Evolutionary conservation across 2,329 filamentous ascomycete species (phyloP).

Genomic region (Myriosclerotinia scirpicola): DNA sequence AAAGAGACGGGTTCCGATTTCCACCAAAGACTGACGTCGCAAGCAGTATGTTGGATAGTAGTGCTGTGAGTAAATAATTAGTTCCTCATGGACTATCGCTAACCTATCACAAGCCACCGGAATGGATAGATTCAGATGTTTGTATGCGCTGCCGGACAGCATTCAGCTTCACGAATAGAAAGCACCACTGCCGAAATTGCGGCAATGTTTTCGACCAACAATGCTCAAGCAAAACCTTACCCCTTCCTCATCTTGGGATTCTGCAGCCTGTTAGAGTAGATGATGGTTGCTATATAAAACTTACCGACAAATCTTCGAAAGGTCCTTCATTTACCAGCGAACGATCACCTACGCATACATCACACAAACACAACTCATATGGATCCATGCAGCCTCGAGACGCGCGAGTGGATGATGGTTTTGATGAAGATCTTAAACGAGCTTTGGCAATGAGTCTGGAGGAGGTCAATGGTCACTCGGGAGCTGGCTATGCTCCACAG

Average conservation of each 20-base stretch:
- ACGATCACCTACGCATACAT: constrained; percentile 48
- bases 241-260: constrained; percentile 90
- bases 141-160: constrained; percentile 96
- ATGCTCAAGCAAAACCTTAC: constrained; percentile 85
- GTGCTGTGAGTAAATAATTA: constrained; percentile 64
- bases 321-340: constrained; percentile 44
- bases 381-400: constrained; percentile 82
- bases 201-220: constrained; percentile 96
- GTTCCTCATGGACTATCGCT: constrained; percentile 8
- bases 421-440: constrained; percentile 91
- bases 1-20: constrained; percentile 84
- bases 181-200: constrained; percentile 97
- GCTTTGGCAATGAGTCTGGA: constrained; percentile 97
- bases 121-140: constrained; percentile 97
- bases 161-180: constrained; percentile 97
- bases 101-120: constrained; percentile 66
- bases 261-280: constrained; percentile 89
- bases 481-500: constrained; percentile 70
- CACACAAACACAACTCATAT: constrained; percentile 64
- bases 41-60: constrained; percentile 98
- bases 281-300: constrained; percentile 88
- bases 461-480: constrained; percentile 75
- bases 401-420: constrained; percentile 83
- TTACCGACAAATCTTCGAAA: constrained; percentile 71
- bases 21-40: constrained; percentile 82